phyloP scores from a whole-genome alignment of 805 yeast genomes.

The Candida boleticola region DNA sequence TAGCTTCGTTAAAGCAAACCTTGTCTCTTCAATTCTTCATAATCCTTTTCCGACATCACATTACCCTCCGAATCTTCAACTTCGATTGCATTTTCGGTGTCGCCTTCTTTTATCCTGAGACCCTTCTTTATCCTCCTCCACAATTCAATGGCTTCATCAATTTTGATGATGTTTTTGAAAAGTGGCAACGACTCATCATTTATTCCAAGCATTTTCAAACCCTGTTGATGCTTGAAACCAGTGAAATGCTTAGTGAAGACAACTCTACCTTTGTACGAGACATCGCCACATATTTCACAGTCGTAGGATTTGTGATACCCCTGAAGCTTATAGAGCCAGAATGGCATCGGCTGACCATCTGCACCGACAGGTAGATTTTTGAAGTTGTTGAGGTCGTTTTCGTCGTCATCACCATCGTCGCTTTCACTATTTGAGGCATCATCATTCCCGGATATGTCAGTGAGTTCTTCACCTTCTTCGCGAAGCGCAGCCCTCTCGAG shows the following conservation, averaged over 20 bases:
- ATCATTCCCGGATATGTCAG: slow-evolving; percentile 28
- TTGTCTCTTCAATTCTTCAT: slow-evolving; percentile 81
- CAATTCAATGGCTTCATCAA: slow-evolving; percentile 65
- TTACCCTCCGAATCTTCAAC: slow-evolving; percentile 93
- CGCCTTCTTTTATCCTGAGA: slow-evolving; percentile 34
- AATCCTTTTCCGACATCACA: slow-evolving; percentile 81
- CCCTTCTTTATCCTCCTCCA: slow-evolving; percentile 47
- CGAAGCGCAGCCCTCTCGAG: slow-evolving; percentile 48
- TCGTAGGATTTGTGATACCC: slow-evolving; percentile 70
- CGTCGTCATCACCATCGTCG: slow-evolving; percentile 27
- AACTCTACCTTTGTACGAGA: slow-evolving; percentile 67
- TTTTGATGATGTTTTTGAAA: slow-evolving; percentile 63
- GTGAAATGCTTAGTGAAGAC: slow-evolving; percentile 73
- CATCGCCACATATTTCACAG: slow-evolving; percentile 88
- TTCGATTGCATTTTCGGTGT: slow-evolving; percentile 60
- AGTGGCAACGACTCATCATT: slow-evolving; percentile 39
- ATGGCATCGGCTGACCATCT: slow-evolving; percentile 91
- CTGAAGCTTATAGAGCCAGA: slow-evolving; percentile 87
- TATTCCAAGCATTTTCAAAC: slow-evolving; percentile 74
- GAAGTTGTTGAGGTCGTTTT: slow-evolving; percentile 40
- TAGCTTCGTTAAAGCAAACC: slow-evolving; percentile 51
- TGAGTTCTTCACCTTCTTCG: slow-evolving; percentile 39
- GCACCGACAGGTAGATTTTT: slow-evolving; percentile 74
- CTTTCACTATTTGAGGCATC: slow-evolving; percentile 23
- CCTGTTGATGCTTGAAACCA: slow-evolving; percentile 68